Evolutionary conservation across 2,329 filamentous ascomycete genomes (phyloP).

Genomic region (Aspergillus texensis): DNA sequence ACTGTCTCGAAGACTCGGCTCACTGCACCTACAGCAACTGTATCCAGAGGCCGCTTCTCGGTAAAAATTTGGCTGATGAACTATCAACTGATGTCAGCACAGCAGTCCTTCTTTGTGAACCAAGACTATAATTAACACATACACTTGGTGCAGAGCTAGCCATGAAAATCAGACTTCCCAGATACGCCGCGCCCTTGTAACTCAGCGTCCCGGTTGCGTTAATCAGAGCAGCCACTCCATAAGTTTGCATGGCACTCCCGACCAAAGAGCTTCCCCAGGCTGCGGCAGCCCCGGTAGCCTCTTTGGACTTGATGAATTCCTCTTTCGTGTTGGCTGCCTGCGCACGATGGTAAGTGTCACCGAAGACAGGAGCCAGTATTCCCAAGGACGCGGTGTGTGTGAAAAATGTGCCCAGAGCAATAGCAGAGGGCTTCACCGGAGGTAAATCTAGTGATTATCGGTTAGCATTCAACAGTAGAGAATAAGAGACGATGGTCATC

Average conservation of each 20-base stretch:
- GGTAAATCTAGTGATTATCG: constrained; percentile 62
- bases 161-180: constrained; percentile 87
- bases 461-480: constrained; percentile 8
- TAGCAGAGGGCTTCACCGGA: constrained; percentile 95
- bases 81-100: constrained; percentile 51
- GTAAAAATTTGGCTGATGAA: constrained; percentile 83
- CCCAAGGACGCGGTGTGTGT: constrained; percentile 90
- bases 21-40: constrained; percentile 79
- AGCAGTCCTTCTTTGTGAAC: not conserved
- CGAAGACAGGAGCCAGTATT: constrained; percentile 85
- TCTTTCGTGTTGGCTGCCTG: constrained; percentile 92
- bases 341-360: constrained; percentile 90
- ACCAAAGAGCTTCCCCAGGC: constrained; percentile 89
- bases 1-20: constrained; percentile 91
- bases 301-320: constrained; percentile 92
- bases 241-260: constrained; percentile 85
- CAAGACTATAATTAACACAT: constrained; percentile 44
- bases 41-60: constrained; percentile 91
- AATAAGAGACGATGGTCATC: not conserved
- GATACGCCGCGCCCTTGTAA: constrained; percentile 96
- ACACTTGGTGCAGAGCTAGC: constrained; percentile 86
- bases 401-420: constrained; percentile 94
- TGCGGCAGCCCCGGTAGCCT: constrained; percentile 82
- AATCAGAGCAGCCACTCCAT: constrained; percentile 85
- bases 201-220: constrained; percentile 93